Evolutionary conservation across 306 rosid species (phyloP).

Genomic region (Pterocarpus santalinus): DNA sequence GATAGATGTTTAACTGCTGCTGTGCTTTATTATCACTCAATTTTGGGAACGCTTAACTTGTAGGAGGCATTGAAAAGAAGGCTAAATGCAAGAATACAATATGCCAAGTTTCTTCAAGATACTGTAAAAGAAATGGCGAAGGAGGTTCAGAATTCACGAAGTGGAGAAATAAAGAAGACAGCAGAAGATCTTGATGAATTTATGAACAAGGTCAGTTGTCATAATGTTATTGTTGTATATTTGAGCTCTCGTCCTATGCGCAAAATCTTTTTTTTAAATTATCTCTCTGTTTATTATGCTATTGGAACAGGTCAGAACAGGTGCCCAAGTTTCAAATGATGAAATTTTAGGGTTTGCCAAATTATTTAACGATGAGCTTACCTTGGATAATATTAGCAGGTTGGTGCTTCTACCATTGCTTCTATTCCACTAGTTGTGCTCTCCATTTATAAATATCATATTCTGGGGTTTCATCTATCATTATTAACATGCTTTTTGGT

Average conservation of each 20-base stretch:
- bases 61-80: conserved; percentile 88
- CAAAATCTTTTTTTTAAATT: neutral
- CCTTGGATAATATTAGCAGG: conserved; percentile 95
- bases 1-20: conserved; percentile 19
- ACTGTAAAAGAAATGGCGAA: conserved; percentile 95
- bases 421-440: conserved; percentile 28
- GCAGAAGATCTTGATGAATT: conserved; percentile 92
- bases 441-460: conserved; percentile 15
- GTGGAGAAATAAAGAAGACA: conserved; percentile 84
- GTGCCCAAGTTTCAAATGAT: conserved; percentile 75
- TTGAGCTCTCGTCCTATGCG: neutral
- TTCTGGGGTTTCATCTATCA: conserved; percentile 38
- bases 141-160: conserved; percentile 79
- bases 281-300: conserved; percentile 21
- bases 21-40: conserved; percentile 43
- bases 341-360: conserved; percentile 90
- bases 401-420: conserved; percentile 39
- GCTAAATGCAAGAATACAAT: conserved; percentile 88
- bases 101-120: conserved; percentile 91
- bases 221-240: neutral
- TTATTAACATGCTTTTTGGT: conserved; percentile 39
- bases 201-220: conserved; percentile 66
- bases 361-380: conserved; percentile 90
- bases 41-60: conserved; percentile 49
- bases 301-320: conserved; percentile 71